phyloP scores from a whole-genome alignment of 1,139 yeast species.

The Yamadazyma epiphylla region DNA sequence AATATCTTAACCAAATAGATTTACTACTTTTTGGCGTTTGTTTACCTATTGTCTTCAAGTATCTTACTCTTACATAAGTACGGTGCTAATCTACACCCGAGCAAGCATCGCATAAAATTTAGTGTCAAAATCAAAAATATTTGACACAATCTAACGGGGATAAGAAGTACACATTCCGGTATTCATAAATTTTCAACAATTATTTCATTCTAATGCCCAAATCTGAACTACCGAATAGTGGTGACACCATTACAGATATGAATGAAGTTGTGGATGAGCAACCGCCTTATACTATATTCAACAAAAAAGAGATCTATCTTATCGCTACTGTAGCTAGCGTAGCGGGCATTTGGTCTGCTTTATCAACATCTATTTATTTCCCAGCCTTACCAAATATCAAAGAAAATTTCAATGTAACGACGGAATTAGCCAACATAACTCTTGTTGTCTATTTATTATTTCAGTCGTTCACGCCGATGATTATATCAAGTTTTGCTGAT shows the following conservation, averaged over 20 bases:
- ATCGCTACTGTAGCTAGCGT: constrained; percentile 19
- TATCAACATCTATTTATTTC: constrained; percentile 69
- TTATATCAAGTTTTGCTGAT: constrained; percentile 67
- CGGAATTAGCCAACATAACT: constrained; percentile 57
- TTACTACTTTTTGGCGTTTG: too few species aligned
- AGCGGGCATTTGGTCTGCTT: constrained; percentile 54
- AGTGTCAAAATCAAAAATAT: too few species aligned
- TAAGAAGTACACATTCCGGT: too few species aligned
- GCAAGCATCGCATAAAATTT: too few species aligned
- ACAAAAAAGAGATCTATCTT: constrained; percentile 15
- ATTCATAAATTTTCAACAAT: too few species aligned
- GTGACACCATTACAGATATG: neutral
- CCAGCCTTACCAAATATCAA: constrained; percentile 63
- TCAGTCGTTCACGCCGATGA: constrained; percentile 68
- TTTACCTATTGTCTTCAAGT: too few species aligned
- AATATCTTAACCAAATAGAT: too few species aligned
- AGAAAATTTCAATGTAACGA: constrained; percentile 46
- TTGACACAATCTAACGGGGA: too few species aligned
- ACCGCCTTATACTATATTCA: constrained; percentile 9
- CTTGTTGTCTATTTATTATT: constrained; percentile 68
- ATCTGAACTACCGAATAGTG: neutral
- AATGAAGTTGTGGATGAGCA: neutral
- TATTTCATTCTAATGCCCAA: too few species aligned
- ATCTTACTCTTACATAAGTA: too few species aligned
- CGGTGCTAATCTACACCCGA: too few species aligned